Percentiles rank a stretch among this genome's conserved stretches.
phyloP scores from a whole-genome alignment of 257 asterid species.

The Solanum arcanum region DNA sequence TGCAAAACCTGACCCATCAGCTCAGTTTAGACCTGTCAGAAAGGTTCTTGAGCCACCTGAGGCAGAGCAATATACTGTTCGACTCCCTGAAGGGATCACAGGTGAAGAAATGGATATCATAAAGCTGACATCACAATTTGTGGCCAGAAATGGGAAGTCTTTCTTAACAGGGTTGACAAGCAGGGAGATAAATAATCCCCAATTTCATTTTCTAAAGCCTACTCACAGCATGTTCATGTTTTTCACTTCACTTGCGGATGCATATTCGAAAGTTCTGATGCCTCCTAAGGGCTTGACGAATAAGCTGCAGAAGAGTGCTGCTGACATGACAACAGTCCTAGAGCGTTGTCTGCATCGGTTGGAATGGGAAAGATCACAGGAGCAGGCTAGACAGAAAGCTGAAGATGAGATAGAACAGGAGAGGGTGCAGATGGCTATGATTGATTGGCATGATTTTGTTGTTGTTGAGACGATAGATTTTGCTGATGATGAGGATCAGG shows the following conservation, averaged over 20 bases:
- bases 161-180: slow-evolving; percentile 85
- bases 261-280: slow-evolving; percentile 87
- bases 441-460: slow-evolving; percentile 98
- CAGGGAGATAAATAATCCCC: slow-evolving; percentile 79
- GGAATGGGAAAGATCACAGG: slow-evolving; percentile 95
- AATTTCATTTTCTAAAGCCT: slow-evolving; percentile 84
- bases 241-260: slow-evolving; percentile 92
- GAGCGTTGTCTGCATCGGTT: slow-evolving; percentile 81
- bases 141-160: slow-evolving; percentile 82
- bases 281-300: slow-evolving; percentile 73
- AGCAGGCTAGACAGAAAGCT: slow-evolving; percentile 90
- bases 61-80: slow-evolving; percentile 81
- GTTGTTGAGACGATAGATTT: slow-evolving; percentile 90
- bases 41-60: slow-evolving; percentile 93
- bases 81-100: slow-evolving; percentile 88
- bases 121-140: slow-evolving; percentile 94
- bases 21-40: slow-evolving; percentile 46
- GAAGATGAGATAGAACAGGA: slow-evolving; percentile 93
- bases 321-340: slow-evolving; percentile 81
- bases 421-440: slow-evolving; percentile 82
- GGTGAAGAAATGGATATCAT: slow-evolving; percentile 92
- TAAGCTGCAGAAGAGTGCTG: slow-evolving; percentile 57
- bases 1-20: slow-evolving; percentile 59
- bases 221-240: slow-evolving; percentile 96
- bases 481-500: slow-evolving; percentile 94